These are phyloP conservation scores for Fusarium pseudograminearum DNA, from an alignment of 2,329 filamentous ascomycete species.

Conservation along the genomic window DNA sequence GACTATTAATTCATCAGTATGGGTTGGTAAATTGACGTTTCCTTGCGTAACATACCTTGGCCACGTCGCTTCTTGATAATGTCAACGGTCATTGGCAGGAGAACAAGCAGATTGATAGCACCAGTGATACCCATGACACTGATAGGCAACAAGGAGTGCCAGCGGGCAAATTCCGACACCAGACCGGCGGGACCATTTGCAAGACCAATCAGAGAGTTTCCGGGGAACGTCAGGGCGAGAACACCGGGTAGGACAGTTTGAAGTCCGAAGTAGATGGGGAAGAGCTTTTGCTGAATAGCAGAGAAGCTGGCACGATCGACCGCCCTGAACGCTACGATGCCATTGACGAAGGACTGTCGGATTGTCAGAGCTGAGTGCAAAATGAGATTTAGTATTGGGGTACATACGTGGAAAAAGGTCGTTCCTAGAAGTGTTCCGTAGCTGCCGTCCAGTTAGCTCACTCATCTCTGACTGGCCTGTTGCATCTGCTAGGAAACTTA, in stretches of 20 bases:
- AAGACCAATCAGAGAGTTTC: constrained; percentile 63
- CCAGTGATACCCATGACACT: constrained; percentile 77
- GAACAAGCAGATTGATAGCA: constrained; percentile 74
- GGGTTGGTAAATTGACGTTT: not conserved
- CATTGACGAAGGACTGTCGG: constrained; percentile 77
- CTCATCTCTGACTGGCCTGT: not conserved
- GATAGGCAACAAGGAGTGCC: constrained; percentile 75
- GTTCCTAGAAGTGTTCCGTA: constrained; percentile 90
- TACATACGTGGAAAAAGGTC: constrained; percentile 81
- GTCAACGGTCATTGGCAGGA: constrained; percentile 81
- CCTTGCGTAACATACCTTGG: constrained; percentile 70
- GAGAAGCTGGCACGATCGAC: constrained; percentile 86
- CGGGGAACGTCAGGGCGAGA: constrained; percentile 84
- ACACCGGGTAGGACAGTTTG: constrained; percentile 81
- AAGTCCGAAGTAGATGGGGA: constrained; percentile 89
- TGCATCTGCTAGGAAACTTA: constrained; percentile 55
- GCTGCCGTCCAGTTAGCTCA: constrained; percentile 59
- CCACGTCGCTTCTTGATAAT: constrained; percentile 81
- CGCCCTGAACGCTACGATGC: constrained; percentile 80
- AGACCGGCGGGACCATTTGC: constrained; percentile 65
- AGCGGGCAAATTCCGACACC: constrained; percentile 70
- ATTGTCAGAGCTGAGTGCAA: constrained; percentile 13
- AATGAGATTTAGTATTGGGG: not conserved
- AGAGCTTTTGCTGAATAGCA: constrained; percentile 81
- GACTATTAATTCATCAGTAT: constrained; percentile 62